Conservation (phyloP, 1,284 basidiomycete species). For the Cutaneotrichosporon cyanovorans region DNA sequence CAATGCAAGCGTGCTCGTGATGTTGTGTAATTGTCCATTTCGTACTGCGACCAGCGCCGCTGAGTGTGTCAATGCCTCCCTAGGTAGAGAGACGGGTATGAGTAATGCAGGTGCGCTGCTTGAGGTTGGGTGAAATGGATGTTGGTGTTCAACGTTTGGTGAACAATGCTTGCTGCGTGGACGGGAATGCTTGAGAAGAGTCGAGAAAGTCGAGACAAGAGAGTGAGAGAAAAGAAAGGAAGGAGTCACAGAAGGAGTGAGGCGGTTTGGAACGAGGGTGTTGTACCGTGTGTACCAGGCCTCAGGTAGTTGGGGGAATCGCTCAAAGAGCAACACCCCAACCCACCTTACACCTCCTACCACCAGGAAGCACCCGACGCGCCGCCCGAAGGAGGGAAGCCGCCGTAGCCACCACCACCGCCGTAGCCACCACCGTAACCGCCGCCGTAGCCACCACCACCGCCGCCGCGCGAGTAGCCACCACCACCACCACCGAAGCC, state of each 20-base stretch:
- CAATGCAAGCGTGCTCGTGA: slow-evolving; percentile 15
- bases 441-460: slow-evolving; percentile 52
- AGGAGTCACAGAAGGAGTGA: too few relatives aligned
- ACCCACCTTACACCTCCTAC: too few relatives aligned
- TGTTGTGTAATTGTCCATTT: slow-evolving; percentile 18
- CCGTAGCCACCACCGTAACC: slow-evolving; percentile 50
- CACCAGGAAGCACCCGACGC: slow-evolving; percentile 46
- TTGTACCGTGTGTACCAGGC: too few relatives aligned
- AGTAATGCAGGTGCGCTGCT: slow-evolving; percentile 9
- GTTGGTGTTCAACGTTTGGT: not conserved
- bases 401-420: slow-evolving; percentile 53
- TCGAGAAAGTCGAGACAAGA: too few relatives aligned
- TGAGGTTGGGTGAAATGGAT: slow-evolving; percentile 6
- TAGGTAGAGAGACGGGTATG: slow-evolving; percentile 8
- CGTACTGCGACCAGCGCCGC: slow-evolving; percentile 20
- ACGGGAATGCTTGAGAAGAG: not conserved
- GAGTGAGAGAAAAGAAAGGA: too few relatives aligned
- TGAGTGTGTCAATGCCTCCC: too few relatives aligned
- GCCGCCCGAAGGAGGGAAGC: slow-evolving; percentile 38
- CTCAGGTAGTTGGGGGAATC: too few relatives aligned
- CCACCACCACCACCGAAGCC: slow-evolving; percentile 45
- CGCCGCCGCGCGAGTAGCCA: slow-evolving; percentile 28
- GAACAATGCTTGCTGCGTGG: not conserved
- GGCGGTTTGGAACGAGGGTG: too few relatives aligned
- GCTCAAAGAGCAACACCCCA: too few relatives aligned